Percentiles rank a stretch among this genome's conserved stretches.
phyloP scores from a whole-genome alignment of 176 grass and related monocot genomes.

The Zizania latifolia region DNA sequence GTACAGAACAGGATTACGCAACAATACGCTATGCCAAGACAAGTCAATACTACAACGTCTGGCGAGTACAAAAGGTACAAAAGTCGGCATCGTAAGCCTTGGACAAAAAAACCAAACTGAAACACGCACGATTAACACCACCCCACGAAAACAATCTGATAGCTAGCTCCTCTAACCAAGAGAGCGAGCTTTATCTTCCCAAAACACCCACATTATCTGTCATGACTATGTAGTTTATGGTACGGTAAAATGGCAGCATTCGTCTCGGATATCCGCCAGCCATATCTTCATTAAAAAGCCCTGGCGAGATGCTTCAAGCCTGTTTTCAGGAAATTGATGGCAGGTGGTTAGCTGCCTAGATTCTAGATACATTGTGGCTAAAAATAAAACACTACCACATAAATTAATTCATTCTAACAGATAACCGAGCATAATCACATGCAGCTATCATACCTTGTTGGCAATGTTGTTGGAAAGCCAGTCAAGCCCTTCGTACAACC shows the following conservation, averaged over 20 bases:
- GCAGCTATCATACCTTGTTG: conserved; percentile 26
- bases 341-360: neutral
- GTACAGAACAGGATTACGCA: neutral
- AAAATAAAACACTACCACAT: no score
- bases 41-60: conserved; percentile 28
- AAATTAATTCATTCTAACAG: neutral
- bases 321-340: neutral
- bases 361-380: no score
- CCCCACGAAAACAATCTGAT: conserved; percentile 44
- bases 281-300: conserved; percentile 19
- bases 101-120: conserved; percentile 8
- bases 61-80: conserved; percentile 17
- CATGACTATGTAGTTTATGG: conserved; percentile 33
- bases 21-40: conserved; percentile 26
- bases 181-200: conserved; percentile 41
- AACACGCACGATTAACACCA: conserved; percentile 5
- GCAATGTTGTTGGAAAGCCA: conserved; percentile 66
- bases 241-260: conserved; percentile 13
- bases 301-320: conserved; percentile 39
- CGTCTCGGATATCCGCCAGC: neutral
- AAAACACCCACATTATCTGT: conserved; percentile 35
- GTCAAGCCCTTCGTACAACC: conserved; percentile 53
- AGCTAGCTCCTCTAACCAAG: conserved; percentile 17
- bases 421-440: neutral
- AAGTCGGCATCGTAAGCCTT: neutral